These are phyloP conservation scores for Sarcomyxa edulis DNA, from an alignment of 768 basidiomycete genomes.

Conservation along the genomic window DNA sequence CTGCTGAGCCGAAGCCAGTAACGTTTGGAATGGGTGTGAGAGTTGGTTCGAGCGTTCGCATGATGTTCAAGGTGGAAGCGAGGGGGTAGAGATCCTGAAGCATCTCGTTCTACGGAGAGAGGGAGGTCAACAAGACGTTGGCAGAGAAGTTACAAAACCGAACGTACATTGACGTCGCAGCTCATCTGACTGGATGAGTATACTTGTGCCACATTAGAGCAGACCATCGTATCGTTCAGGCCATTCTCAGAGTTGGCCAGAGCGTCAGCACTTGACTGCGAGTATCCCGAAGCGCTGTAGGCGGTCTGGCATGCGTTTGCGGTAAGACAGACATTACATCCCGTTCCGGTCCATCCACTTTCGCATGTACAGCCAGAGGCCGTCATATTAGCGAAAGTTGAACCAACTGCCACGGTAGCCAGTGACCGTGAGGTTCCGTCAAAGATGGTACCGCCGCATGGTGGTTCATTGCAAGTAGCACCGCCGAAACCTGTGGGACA, in stretches of 20 bases:
- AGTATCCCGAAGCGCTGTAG: conserved; percentile 36
- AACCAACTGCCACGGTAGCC: conserved; percentile 31
- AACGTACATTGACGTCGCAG: conserved; percentile 73
- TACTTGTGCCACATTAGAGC: conserved; percentile 64
- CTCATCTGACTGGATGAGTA: conserved; percentile 81
- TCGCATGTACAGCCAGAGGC: conserved; percentile 64
- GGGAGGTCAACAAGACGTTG: conserved; percentile 1
- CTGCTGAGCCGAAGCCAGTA: conserved; percentile 50
- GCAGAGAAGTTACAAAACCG: too few relatives aligned
- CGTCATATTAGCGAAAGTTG: conserved; percentile 59
- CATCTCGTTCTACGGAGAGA: conserved; percentile 65
- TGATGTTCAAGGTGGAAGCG: conserved; percentile 70
- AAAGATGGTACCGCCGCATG: conserved; percentile 80
- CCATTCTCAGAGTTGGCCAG: conserved; percentile 21
- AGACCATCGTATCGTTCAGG: conserved; percentile 64
- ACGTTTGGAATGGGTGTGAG: conserved; percentile 64
- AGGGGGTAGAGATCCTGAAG: conserved; percentile 71
- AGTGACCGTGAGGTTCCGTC: conserved; percentile 59
- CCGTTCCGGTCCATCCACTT: conserved; percentile 70
- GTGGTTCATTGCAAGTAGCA: conserved; percentile 57
- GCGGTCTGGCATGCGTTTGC: conserved; percentile 65
- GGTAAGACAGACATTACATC: conserved; percentile 75
- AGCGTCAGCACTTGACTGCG: conserved; percentile 24
- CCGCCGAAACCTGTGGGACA: conserved; percentile 86
- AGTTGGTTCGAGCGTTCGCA: conserved; percentile 65